These are phyloP conservation scores for Acer campestre DNA, from an alignment of 345 rosid species.

Conservation along the genomic window DNA sequence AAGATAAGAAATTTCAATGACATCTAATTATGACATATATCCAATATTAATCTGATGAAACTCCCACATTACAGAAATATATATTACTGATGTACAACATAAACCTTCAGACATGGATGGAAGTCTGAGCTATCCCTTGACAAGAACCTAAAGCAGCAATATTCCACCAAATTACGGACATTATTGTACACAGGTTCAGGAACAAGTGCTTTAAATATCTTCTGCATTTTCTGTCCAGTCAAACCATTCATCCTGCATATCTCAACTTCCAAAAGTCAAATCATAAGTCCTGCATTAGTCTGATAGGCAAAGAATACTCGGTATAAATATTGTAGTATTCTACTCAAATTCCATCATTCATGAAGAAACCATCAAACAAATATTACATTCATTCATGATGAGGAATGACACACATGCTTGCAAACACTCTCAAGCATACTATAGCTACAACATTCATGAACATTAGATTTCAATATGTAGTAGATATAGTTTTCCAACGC, in stretches of 20 bases:
- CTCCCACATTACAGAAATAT: neutral
- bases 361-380: neutral
- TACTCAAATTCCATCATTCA: neutral
- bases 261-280: slow-evolving; percentile 44
- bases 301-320: neutral
- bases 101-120: slow-evolving; percentile 89
- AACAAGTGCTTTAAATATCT: slow-evolving; percentile 80
- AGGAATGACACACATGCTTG: neutral
- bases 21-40: neutral
- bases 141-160: slow-evolving; percentile 92
- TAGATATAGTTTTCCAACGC: neutral
- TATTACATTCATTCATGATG: neutral
- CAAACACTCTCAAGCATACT: neutral
- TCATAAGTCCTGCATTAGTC: slow-evolving; percentile 33
- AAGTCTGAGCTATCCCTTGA: slow-evolving; percentile 76
- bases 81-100: slow-evolving; percentile 2
- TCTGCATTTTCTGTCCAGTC: slow-evolving; percentile 83
- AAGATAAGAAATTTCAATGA: neutral
- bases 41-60: neutral
- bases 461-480: neutral
- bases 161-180: slow-evolving; percentile 83
- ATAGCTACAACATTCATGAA: neutral
- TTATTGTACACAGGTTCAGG: slow-evolving; percentile 55
- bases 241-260: slow-evolving; percentile 92
- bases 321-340: neutral